Evolutionary conservation across 495 filamentous ascomycete genomes (phyloP).

Genomic region (Staphylotrichum longicolle): DNA sequence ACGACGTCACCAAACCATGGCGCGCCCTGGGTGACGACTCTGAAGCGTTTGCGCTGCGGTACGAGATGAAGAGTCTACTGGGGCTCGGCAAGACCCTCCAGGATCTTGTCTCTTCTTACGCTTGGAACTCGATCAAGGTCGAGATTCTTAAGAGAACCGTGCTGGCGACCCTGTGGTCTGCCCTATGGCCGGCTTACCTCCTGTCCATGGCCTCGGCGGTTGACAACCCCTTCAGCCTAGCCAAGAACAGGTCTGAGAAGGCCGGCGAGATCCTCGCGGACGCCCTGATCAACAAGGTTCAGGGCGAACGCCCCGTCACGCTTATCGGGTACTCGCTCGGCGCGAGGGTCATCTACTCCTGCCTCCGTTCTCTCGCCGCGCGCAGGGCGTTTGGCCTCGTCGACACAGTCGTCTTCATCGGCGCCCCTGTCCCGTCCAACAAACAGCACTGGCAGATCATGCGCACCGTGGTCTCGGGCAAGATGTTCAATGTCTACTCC

Average conservation of each 20-base stretch:
- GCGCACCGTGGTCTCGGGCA: conserved; percentile 67
- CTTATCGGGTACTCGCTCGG: conserved; percentile 83
- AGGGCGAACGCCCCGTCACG: conserved; percentile 82
- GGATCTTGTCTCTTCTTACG: conserved; percentile 64
- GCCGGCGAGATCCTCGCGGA: conserved; percentile 81
- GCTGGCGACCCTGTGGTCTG: conserved; percentile 67
- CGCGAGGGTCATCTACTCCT: conserved; percentile 76
- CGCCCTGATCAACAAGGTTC: conserved; percentile 76
- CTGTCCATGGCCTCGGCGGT: conserved; percentile 63
- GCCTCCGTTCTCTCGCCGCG: conserved; percentile 65
- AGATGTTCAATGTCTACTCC: conserved; percentile 74
- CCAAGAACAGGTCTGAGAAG: conserved; percentile 74
- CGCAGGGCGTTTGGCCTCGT: conserved; percentile 74
- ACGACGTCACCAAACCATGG: conserved; percentile 76
- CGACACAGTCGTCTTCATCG: conserved; percentile 77
- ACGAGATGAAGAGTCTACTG: conserved; percentile 71
- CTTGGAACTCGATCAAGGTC: conserved; percentile 66
- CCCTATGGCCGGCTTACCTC: conserved; percentile 72
- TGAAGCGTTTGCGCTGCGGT: conserved; percentile 79
- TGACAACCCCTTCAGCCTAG: conserved; percentile 83
- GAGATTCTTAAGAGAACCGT: conserved; percentile 76
- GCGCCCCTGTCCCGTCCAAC: conserved; percentile 71
- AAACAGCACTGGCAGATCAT: conserved; percentile 64
- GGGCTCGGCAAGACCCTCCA: conserved; percentile 70
- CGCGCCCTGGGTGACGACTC: conserved; percentile 61